phyloP scores from a whole-genome alignment of 352 stramenopile species.

The Phytophthora palmivora region DNA sequence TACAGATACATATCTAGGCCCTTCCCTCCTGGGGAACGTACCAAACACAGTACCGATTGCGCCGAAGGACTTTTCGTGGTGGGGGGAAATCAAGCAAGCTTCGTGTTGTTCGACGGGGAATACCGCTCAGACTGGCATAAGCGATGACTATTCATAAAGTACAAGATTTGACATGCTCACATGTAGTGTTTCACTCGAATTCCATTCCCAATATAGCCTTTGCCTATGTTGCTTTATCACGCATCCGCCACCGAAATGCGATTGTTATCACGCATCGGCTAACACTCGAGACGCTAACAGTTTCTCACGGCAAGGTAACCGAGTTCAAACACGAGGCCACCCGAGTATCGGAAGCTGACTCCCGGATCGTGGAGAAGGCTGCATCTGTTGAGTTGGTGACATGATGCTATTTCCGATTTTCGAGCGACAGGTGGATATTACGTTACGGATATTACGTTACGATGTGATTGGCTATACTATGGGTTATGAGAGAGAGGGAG shows the following conservation, averaged over 20 bases:
- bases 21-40: background rate
- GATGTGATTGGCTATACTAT: too few species aligned
- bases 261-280: too few species aligned
- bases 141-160: slow-evolving; percentile 8
- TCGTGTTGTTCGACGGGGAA: slow-evolving; percentile 1
- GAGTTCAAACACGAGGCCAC: too few species aligned
- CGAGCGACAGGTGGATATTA: too few species aligned
- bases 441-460: too few species aligned
- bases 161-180: background rate
- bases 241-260: background rate
- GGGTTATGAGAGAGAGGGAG: too few species aligned
- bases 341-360: too few species aligned
- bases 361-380: too few species aligned
- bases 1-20: background rate
- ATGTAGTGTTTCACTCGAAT: slow-evolving; percentile 9
- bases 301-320: too few species aligned
- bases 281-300: too few species aligned
- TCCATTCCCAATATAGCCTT: slow-evolving; percentile 7
- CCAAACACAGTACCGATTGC: background rate
- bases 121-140: slow-evolving; percentile 3
- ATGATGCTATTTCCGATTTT: too few species aligned
- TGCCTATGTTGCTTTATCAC: slow-evolving; percentile 4
- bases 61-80: background rate
- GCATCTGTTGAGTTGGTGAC: too few species aligned
- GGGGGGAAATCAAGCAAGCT: background rate